Conservation (phyloP, 164 flowering plant genomes). For the Pachysandra terminalis region DNA sequence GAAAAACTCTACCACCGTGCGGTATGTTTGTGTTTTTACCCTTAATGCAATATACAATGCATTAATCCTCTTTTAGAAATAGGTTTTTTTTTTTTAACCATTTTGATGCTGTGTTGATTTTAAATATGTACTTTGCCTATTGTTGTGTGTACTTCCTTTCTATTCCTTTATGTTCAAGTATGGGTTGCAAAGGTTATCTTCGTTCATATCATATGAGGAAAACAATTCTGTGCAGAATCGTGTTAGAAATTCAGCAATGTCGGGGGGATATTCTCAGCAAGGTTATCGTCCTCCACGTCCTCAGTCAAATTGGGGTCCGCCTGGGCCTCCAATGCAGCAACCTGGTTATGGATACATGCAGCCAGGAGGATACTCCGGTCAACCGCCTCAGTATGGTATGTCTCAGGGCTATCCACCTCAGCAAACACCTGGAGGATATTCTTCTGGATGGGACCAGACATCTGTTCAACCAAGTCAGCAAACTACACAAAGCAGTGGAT, state of each 20-base stretch:
- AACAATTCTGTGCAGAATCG: conserved; percentile 77
- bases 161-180: not conserved
- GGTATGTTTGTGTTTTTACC: conserved; percentile 83
- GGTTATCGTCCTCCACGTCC: conserved; percentile 74
- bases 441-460: conserved; percentile 80
- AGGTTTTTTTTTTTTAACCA: not conserved
- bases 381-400: conserved; percentile 66
- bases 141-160: too few species aligned
- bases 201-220: conserved; percentile 41
- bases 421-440: conserved; percentile 53
- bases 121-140: not conserved
- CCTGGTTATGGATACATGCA: conserved; percentile 82
- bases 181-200: conserved; percentile 18
- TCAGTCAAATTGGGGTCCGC: conserved; percentile 59
- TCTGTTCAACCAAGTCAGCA: conserved; percentile 56
- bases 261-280: conserved; percentile 79
- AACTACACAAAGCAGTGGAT: conserved; percentile 54
- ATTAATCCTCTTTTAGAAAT: conserved; percentile 7
- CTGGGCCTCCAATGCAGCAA: conserved; percentile 75
- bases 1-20: conserved; percentile 49
- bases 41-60: conserved; percentile 18
- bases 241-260: conserved; percentile 59
- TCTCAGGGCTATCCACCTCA: conserved; percentile 86
- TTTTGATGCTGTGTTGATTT: conserved; percentile 1
- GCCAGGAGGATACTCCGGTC: conserved; percentile 74